Evolutionary conservation across 2,329 filamentous ascomycete genomes (phyloP), one percentile per base, ranked within the genome.

Genomic region (Chrysosporium keratinophilum): DNA sequence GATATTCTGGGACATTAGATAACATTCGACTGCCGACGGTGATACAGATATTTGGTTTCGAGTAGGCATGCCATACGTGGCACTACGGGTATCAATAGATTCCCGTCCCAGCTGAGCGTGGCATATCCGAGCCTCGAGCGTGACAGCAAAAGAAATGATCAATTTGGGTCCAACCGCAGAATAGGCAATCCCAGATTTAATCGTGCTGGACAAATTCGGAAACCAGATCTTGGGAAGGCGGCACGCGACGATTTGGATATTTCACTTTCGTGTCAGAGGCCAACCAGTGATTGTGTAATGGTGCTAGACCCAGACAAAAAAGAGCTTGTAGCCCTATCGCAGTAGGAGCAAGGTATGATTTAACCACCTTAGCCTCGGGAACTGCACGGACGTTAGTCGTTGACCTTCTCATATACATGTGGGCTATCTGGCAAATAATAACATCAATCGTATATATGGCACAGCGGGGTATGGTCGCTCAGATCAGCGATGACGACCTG

Each of bases 61-160:
- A 54, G 35, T 54, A 47, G 41, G 51, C 44, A 23, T 54, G 51
- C 44, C 39, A 42, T 54, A 54, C 44, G 51, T 54, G 44, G 51
- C 51, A 54, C 51, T 43, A 15, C 34, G 14, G 28, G 28, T 28
- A 49, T 54, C 43, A 37, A 46, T 28, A 7, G 48, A 48, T 48
- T 49, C 42, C 44, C 35, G 44, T 48, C 51, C 42, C 51, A 48
- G 17, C 50, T 46, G 42, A 41, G 50, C 28, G 23, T 37, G 35
- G 40, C 9, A 31, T 14, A 39, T 28, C 19, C 19, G 40, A 39
- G 34, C 19, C 14, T 37, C 39, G 35, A 19, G 33, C 41, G 19
- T 12, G 42, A 14, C 20, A 15, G 15, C 50, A 20, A 46, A 45
- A 17, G 14, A 43, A 42, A 34, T n/a, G 15, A 23, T 42, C 39